phyloP scores from a whole-genome alignment of 805 yeast genomes.

The Yarrowia divulgata region DNA sequence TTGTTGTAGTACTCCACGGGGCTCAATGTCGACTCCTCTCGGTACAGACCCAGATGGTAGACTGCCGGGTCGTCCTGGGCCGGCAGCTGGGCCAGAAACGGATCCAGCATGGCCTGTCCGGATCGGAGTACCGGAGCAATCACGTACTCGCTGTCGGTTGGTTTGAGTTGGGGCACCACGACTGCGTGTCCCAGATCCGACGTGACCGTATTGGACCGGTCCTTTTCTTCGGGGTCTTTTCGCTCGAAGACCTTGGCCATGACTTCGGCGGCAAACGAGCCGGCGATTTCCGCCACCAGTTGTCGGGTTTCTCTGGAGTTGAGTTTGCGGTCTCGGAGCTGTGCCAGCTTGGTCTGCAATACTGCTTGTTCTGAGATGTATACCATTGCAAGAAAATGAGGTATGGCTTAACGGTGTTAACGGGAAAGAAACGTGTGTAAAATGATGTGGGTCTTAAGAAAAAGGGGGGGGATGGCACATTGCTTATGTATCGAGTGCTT shows the following conservation, averaged over 20 bases:
- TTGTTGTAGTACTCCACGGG: constrained; percentile 51
- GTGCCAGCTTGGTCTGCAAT: constrained; percentile 46
- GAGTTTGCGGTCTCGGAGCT: constrained; percentile 44
- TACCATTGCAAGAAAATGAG: constrained; percentile 38
- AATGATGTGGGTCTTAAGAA: background rate
- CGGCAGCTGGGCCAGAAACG: constrained; percentile 47
- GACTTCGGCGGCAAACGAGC: constrained; percentile 48
- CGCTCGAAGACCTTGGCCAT: constrained; percentile 42
- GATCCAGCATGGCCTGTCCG: constrained; percentile 49
- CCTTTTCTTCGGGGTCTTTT: constrained; percentile 6
- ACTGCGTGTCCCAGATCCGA: constrained; percentile 41
- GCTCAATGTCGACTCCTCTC: constrained; percentile 47
- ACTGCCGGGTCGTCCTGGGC: constrained; percentile 46
- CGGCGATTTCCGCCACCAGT: constrained; percentile 44
- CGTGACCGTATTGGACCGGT: constrained; percentile 27
- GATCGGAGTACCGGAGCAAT: constrained; percentile 50
- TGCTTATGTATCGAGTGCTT: constrained; percentile 25
- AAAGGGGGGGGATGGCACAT: background rate
- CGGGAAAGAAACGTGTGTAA: too few species aligned
- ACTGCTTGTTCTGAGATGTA: constrained; percentile 45
- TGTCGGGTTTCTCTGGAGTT: constrained; percentile 43
- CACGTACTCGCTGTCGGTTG: constrained; percentile 41
- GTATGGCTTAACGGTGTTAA: too few species aligned
- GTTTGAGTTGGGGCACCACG: constrained; percentile 42
- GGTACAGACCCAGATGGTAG: constrained; percentile 50